Evolutionary conservation across 1,284 basidiomycete species (phyloP), one percentile per base, ranked within the genome.

Genomic region (Tilletia horrida): DNA sequence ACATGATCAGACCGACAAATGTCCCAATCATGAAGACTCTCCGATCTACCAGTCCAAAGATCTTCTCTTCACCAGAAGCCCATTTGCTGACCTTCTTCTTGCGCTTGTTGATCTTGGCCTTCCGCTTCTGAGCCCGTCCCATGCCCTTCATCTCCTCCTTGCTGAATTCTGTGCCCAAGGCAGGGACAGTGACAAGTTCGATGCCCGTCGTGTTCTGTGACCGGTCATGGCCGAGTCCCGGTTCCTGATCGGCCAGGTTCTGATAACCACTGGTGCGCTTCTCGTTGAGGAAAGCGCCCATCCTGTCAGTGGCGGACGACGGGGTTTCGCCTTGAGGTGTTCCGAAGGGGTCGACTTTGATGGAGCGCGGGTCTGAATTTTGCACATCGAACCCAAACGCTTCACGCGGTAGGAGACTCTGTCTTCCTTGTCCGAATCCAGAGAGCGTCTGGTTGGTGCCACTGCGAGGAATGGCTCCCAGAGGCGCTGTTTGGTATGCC

Each of bases 181-280:
- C 77, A n/a, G 77, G 76, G 14, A 79, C 77, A 23, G 77, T 79
- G 69, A 78, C 73, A 66, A 79, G 72, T 61, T 79, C 77, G 67
- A 79, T 68, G 3, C 67, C 66, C n/a, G 72, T 69, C 42, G 69
- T 71, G n/a, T 75, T 67, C 2, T 65, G 67, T 7, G 47, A 42
- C 14, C 0, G 70, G 66, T 31, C 55, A 35, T 31, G 55, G 16
- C 55, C 29, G 23, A 57, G n/a, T 6, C n/a, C 52, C 18, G 55
- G 18, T 27, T 59, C 55, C 27, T 31, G 27, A 3, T 25, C 25
- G 31, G 27, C 35, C 27, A 59, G 16, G 55, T 59, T 59, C 31
- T 59, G 55, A 18, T 59, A 59, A 3, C 55, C 55, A 21, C 55
- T 59, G 67, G 64, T 62, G 64, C 66, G 67, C 63, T 44, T 68